A percentile compares a stretch with the other conserved stretches of the same genome.
Conservation (phyloP, 1,284 basidiomycete genomes). For the Cystobasidium pallidum region DNA sequence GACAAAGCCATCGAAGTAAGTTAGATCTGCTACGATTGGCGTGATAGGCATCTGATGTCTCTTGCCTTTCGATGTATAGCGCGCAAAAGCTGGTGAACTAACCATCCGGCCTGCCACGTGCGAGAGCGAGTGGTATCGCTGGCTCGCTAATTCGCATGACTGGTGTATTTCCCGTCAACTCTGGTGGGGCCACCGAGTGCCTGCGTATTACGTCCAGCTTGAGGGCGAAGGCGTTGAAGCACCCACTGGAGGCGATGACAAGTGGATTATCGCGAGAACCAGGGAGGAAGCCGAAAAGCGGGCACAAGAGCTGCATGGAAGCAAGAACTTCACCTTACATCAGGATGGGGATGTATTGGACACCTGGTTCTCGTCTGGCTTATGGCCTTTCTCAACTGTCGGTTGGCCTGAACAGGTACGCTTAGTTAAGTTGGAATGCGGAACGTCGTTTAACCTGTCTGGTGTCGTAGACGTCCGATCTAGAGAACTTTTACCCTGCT, state of each 20-base stretch:
- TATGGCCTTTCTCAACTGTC: slow-evolving; percentile 98
- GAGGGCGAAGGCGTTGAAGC: slow-evolving; percentile 67
- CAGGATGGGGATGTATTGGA: slow-evolving; percentile 98
- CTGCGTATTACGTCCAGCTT: slow-evolving; percentile 89
- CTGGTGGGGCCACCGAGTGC: slow-evolving; percentile 98
- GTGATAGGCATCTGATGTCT: neutral
- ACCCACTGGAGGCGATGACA: slow-evolving; percentile 70
- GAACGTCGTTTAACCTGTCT: neutral
- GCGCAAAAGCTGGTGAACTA: slow-evolving; percentile 82
- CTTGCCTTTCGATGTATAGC: slow-evolving; percentile 60
- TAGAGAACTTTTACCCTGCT: slow-evolving; percentile 83
- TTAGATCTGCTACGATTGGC: slow-evolving; percentile 23
- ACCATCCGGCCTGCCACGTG: slow-evolving; percentile 80
- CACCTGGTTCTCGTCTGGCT: slow-evolving; percentile 97
- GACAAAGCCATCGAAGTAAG: slow-evolving; percentile 81
- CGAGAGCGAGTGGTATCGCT: slow-evolving; percentile 93
- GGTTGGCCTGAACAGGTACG: slow-evolving; percentile 90
- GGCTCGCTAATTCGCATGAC: slow-evolving; percentile 95
- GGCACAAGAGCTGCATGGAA: slow-evolving; percentile 73
- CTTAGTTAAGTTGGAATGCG: neutral
- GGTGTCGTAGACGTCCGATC: slow-evolving; percentile 67
- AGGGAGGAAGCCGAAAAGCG: slow-evolving; percentile 78
- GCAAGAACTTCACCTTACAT: slow-evolving; percentile 73
- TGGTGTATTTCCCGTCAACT: slow-evolving; percentile 99
- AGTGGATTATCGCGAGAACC: slow-evolving; percentile 86